Base-by-base conservation (phyloP, 768 basidiomycete species). In the Pholiota molesta region DNA sequence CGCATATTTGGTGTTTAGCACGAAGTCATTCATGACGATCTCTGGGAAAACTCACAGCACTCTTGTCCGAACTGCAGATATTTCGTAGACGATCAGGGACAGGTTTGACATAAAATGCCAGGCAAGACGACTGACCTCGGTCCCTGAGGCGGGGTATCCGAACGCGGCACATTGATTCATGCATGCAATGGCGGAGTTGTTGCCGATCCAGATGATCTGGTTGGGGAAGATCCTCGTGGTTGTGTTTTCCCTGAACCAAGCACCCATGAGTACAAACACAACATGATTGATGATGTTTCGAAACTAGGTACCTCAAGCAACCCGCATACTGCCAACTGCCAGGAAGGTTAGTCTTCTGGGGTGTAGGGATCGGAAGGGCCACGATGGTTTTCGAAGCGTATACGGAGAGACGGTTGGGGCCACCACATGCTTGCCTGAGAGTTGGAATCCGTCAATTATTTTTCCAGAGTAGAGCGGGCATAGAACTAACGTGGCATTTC, bases 121-220 rank as follows among this genome's bases (percentile, higher is more conserved):
- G 40, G 17, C 16, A 26, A 54, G 49, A 35, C 58, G 73, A 49
- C 65, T 77, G 77, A 49, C 47, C 74, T 84, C 92, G 62, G 88
- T 77, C 26, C 89, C 91, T 29, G 86, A 86, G 42, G 83, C 90
- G 1, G 87, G 81, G 68, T 84, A 94, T 8, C 92, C 92, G 65
- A 85, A 92, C 1, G 81, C 78, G 14, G 85, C 81, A 66, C 92
- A 94, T 69, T 86, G 88, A 49, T 72, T 81, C 65, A 92, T 77
- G 68, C 92, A 94, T 1, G 80, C 80, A 0, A 81, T 72, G 4
- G 86, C 86, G 3, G 88, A 83, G 68, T 88, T 91, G 70, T 90
- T 91, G 1, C 74, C 79, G 10, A 79, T 73, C 77, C 82, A 82
- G 40, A 85, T 79, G 33, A 87, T 75, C 70, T 90, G 80, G 68